These are phyloP conservation scores for Aspergillus diversus DNA, from an alignment of 495 filamentous ascomycete genomes.

Conservation along the genomic window DNA sequence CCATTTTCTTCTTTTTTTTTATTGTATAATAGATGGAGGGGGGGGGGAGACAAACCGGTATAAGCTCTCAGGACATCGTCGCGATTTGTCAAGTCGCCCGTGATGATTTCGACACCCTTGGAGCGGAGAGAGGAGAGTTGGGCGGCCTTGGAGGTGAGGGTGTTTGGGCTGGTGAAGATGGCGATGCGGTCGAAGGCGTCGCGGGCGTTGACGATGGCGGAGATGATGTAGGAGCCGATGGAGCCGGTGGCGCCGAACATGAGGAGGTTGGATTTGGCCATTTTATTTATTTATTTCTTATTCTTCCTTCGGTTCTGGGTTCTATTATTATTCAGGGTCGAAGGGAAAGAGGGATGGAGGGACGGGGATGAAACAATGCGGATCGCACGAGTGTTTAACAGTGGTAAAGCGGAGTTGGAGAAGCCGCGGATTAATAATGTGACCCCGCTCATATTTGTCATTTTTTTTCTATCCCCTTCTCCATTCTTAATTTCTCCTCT, in stretches of 20 bases:
- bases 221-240: slow-evolving; percentile 67
- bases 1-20: no score
- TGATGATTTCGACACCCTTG: slow-evolving; percentile 58
- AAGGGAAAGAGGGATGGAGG: no score
- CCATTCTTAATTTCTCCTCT: no score
- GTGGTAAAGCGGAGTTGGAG: not conserved
- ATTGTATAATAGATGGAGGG: not conserved
- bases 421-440: not conserved
- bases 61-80: slow-evolving; percentile 58
- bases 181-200: slow-evolving; percentile 56
- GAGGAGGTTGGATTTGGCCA: slow-evolving; percentile 52
- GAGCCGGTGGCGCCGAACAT: slow-evolving; percentile 71
- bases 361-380: not conserved
- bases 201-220: slow-evolving; percentile 58
- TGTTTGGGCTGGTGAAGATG: slow-evolving; percentile 65
- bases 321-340: not conserved
- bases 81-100: slow-evolving; percentile 59
- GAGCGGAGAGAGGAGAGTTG: slow-evolving; percentile 46
- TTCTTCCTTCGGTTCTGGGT: not conserved
- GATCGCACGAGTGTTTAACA: no score
- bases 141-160: slow-evolving; percentile 44
- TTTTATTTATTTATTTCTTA: not conserved
- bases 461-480: no score
- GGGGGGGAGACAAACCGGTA: slow-evolving; percentile 36
- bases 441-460: not conserved